phyloP scores from a whole-genome alignment of 2,329 filamentous ascomycete genomes.

The Sclerotinia trifoliorum region DNA sequence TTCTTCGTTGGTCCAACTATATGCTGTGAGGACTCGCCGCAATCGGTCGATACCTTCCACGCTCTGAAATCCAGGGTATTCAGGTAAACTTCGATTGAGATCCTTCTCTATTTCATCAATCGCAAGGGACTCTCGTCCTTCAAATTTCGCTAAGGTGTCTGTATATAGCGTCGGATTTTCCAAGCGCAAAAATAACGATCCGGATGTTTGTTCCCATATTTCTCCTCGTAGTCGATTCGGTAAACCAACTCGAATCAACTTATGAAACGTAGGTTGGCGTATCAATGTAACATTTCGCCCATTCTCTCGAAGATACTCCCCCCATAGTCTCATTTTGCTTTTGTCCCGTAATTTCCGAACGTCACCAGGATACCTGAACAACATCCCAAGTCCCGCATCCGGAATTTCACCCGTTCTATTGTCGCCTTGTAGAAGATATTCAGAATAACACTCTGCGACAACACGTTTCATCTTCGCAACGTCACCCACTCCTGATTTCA shows the following conservation, averaged over 20 bases:
- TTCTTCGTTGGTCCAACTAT: slow-evolving; percentile 94
- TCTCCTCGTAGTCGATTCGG: slow-evolving; percentile 92
- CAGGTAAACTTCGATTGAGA: slow-evolving; percentile 89
- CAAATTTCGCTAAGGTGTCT: slow-evolving; percentile 80
- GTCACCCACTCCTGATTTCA: slow-evolving; percentile 83
- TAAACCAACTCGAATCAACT: slow-evolving; percentile 90
- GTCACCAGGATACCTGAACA: slow-evolving; percentile 94
- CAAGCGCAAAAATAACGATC: slow-evolving; percentile 82
- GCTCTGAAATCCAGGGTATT: slow-evolving; percentile 96
- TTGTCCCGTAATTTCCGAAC: slow-evolving; percentile 88
- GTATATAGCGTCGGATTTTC: slow-evolving; percentile 80
- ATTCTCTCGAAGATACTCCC: slow-evolving; percentile 93
- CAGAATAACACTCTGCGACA: slow-evolving; percentile 84
- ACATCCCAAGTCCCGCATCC: slow-evolving; percentile 89
- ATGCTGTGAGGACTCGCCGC: slow-evolving; percentile 87
- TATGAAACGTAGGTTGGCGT: slow-evolving; percentile 95
- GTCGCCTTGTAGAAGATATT: slow-evolving; percentile 69
- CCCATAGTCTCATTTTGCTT: slow-evolving; percentile 97
- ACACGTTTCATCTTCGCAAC: slow-evolving; percentile 82
- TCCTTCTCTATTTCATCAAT: slow-evolving; percentile 99
- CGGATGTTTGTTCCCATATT: slow-evolving; percentile 93
- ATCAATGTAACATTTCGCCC: slow-evolving; percentile 89
- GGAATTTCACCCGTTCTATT: slow-evolving; percentile 65
- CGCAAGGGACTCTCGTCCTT: slow-evolving; percentile 84
- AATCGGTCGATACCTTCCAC: slow-evolving; percentile 91